phyloP scores from a whole-genome alignment of 805 yeast species.

The Zygosaccharomyces bisporus region DNA sequence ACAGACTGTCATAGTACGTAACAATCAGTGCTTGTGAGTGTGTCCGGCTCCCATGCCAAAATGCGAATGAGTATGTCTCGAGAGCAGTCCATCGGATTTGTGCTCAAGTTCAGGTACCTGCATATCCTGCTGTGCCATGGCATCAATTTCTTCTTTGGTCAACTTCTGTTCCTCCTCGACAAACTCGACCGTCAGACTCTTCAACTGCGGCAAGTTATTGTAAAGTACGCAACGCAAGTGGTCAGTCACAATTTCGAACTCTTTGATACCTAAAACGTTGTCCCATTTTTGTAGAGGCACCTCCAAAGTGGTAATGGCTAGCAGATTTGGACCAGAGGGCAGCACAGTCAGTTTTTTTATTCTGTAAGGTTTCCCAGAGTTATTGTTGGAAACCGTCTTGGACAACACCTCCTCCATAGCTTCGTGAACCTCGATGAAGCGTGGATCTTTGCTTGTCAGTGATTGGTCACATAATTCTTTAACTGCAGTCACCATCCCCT shows the following conservation, averaged over 20 bases:
- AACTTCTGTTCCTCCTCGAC: constrained; percentile 34
- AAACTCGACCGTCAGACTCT: constrained; percentile 42
- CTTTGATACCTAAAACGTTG: constrained; percentile 40
- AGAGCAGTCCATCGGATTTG: constrained; percentile 10
- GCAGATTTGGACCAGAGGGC: constrained; percentile 55
- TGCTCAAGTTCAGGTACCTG: constrained; percentile 6
- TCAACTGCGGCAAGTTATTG: constrained; percentile 41
- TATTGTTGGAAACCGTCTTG: constrained; percentile 41
- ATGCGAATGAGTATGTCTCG: constrained; percentile 26
- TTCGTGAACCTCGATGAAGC: constrained; percentile 43
- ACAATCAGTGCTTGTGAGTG: constrained; percentile 22
- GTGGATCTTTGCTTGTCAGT: constrained; percentile 46
- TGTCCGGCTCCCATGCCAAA: constrained; percentile 17
- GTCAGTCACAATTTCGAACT: constrained; percentile 41
- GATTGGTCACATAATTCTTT: constrained; percentile 78
- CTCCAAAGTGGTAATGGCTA: constrained; percentile 36
- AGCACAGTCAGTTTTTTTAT: constrained; percentile 46
- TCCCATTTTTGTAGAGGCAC: constrained; percentile 47
- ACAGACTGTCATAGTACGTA: background rate
- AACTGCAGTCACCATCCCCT: constrained; percentile 65
- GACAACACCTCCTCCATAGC: constrained; percentile 37
- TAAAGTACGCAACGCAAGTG: constrained; percentile 37
- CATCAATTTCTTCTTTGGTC: constrained; percentile 24
- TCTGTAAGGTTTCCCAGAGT: constrained; percentile 38
- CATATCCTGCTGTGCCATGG: constrained; percentile 5